Base-by-base conservation (phyloP, 1,284 basidiomycete species). In the Termitomyces sp. region DNA sequence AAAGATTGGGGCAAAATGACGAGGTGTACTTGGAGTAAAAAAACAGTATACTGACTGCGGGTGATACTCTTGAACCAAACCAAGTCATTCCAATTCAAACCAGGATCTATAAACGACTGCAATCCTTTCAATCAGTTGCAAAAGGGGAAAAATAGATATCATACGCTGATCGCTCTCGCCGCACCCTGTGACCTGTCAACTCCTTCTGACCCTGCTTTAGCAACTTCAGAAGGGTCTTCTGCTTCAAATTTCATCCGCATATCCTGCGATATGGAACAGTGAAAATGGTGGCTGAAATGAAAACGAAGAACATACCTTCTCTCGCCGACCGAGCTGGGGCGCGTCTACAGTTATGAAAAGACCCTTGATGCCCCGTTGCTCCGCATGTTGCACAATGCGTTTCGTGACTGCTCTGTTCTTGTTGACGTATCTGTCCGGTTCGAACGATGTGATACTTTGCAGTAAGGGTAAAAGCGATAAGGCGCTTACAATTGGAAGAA, bases 161-260 rank as follows among this genome's bases (percentile, higher is more conserved):
- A 59, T 67, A 90, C 88, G 56, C 86, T 91, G 64, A 98, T 98
- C n/a, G 95, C 94, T 56, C 94, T 78, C 1, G 95, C 94, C 3
- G 93, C 95, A 46, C 94, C 94, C 68, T 96, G 91, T 39, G 89
- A 88, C 43, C 92, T 82, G 65, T 95, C 87, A 21, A 94, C 80
- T 21, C 78, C 77, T 57, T 80, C 74, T 54, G 83, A 77, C 28
- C 80, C 76, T 33, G 76, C 68, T 68, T 80, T 78, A 19, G 69
- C 76, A 28, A 87, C 76, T 69, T 86, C 83, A 63, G 89, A 82
- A 3, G 90, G 88, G 58, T 91, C 90, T 42, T 85, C 86, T 7
- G 88, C 94, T 41, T 93, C 93, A 61, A 97, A 97, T 68, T 94
- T 96, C 80, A 90, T 90, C 39, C 95, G 80, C 95, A 98, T 98